Percentiles rank a stretch among this genome's conserved stretches.
Conservation (phyloP, 176 grass and related monocot genomes). For the Lolium perenne region DNA sequence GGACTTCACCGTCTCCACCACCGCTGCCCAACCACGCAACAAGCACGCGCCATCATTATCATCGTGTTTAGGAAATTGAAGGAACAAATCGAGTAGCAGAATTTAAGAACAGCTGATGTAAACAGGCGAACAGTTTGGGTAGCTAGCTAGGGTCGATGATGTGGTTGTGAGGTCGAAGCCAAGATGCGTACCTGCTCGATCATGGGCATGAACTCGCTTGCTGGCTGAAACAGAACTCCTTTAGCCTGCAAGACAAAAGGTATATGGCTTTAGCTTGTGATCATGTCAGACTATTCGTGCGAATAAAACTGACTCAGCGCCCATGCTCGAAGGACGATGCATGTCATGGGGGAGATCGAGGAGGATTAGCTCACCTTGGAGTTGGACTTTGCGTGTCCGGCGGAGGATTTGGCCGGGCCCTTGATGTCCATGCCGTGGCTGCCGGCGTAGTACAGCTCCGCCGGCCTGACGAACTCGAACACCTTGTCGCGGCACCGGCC, state of each 20-base stretch:
- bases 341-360: background rate
- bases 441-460: constrained; percentile 92
- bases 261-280: constrained; percentile 19
- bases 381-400: constrained; percentile 61
- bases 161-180: too few species aligned
- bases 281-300: background rate
- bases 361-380: constrained; percentile 38
- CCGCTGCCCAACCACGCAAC: too few species aligned
- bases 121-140: too few species aligned
- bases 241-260: constrained; percentile 43
- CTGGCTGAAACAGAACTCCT: too few species aligned
- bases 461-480: constrained; percentile 82
- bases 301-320: background rate
- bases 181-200: too few species aligned
- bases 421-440: constrained; percentile 99
- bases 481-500: constrained; percentile 88
- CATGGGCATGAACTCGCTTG: too few species aligned
- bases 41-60: too few species aligned
- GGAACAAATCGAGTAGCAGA: too few species aligned
- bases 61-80: too few species aligned
- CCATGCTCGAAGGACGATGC: background rate
- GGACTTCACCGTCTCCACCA: too few species aligned
- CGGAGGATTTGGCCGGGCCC: constrained; percentile 69
- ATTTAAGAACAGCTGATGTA: too few species aligned
- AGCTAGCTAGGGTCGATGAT: too few species aligned